A percentile compares a stretch with the other conserved stretches of the same genome.
phyloP scores from a whole-genome alignment of 116 monocot genomes.

The Iris pallida region DNA sequence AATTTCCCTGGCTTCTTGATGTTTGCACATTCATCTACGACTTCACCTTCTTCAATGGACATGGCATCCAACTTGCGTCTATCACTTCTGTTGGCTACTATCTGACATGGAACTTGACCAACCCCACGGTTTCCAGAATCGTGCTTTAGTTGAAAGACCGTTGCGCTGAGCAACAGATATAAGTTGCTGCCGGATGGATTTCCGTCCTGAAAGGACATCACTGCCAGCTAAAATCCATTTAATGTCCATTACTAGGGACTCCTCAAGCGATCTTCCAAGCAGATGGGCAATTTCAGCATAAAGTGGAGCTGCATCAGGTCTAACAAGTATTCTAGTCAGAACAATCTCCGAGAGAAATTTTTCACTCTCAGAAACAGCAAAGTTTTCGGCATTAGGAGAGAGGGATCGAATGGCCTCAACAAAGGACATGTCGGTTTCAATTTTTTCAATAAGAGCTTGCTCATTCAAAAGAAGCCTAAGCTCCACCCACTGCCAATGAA shows the following conservation, averaged over 20 bases:
- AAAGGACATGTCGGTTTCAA: slow-evolving; percentile 63
- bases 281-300: slow-evolving; percentile 91
- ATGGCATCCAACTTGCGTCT: slow-evolving; percentile 64
- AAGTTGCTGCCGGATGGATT: slow-evolving; percentile 88
- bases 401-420: slow-evolving; percentile 81
- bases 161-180: slow-evolving; percentile 58
- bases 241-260: slow-evolving; percentile 60
- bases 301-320: slow-evolving; percentile 95
- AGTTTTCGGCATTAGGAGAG: slow-evolving; percentile 66
- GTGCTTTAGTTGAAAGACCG: slow-evolving; percentile 63
- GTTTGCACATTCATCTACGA: slow-evolving; percentile 72
- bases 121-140: slow-evolving; percentile 92
- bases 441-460: slow-evolving; percentile 83
- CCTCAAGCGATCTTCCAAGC: slow-evolving; percentile 86
- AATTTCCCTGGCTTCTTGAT: slow-evolving; percentile 43
- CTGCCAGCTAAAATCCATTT: slow-evolving; percentile 91
- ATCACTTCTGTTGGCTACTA: slow-evolving; percentile 25
- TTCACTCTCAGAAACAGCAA: slow-evolving; percentile 83
- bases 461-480: slow-evolving; percentile 93
- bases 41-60: slow-evolving; percentile 94
- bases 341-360: slow-evolving; percentile 80
- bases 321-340: slow-evolving; percentile 83
- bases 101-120: slow-evolving; percentile 51
- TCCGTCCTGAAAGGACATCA: slow-evolving; percentile 88
- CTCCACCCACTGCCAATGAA: slow-evolving; percentile 99